Conservation (phyloP, 306 rosid species). For the Mucuna pruriens region DNA sequence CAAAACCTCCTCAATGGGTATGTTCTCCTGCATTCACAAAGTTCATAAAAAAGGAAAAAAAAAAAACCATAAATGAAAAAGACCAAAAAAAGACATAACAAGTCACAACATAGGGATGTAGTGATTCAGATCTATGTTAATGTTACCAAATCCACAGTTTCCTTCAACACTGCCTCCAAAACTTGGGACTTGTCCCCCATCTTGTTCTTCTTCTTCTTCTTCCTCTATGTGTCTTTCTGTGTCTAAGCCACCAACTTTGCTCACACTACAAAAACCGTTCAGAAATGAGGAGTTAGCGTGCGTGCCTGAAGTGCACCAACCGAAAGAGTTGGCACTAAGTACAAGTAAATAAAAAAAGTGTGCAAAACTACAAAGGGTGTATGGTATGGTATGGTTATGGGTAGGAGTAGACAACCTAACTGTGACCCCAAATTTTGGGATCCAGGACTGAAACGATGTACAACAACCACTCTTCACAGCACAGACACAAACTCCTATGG, state of each 20-base stretch:
- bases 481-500: conserved; percentile 39
- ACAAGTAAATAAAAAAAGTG: not conserved
- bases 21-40: conserved; percentile 80
- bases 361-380: not conserved
- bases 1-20: conserved; percentile 94
- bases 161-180: conserved; percentile 93
- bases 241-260: conserved; percentile 40
- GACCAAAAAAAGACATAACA: conserved; percentile 12
- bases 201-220: conserved; percentile 21
- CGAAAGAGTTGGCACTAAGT: conserved; percentile 19
- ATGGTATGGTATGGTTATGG: conserved; percentile 28
- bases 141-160: conserved; percentile 95
- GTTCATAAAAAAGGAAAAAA: not conserved
- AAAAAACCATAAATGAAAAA: not conserved
- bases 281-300: conserved; percentile 43
- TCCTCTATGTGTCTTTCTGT: not conserved
- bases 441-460: conserved; percentile 35
- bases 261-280: conserved; percentile 55
- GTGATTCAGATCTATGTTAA: conserved; percentile 68
- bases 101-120: conserved; percentile 12
- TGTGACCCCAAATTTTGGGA: conserved; percentile 28
- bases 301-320: conserved; percentile 29
- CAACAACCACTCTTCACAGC: conserved; percentile 36
- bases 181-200: conserved; percentile 80
- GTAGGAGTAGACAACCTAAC: conserved; percentile 50